Conservation (phyloP, 352 stramenopile genomes). For the Pythium phragmiticola region DNA sequence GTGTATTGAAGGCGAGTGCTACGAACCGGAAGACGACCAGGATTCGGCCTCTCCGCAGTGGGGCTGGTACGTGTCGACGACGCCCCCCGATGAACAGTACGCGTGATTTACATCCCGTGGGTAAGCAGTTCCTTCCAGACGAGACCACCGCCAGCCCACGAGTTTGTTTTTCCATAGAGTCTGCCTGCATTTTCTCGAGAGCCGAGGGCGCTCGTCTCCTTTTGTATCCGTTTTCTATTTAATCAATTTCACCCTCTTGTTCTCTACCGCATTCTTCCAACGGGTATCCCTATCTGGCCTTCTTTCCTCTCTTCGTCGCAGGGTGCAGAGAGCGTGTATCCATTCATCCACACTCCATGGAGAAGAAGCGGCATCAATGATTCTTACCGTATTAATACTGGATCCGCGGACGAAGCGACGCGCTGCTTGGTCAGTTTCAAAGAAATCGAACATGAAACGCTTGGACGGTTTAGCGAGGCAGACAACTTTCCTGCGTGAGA, state of each 20-base stretch:
- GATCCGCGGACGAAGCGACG: neutral
- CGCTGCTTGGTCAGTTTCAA: neutral
- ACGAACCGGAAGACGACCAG: conserved; percentile 33
- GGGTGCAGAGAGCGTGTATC: too few relatives aligned
- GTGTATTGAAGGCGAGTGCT: conserved; percentile 28
- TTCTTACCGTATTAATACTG: too few relatives aligned
- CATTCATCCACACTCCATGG: neutral
- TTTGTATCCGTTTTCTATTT: neutral
- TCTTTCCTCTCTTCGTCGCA: too few relatives aligned
- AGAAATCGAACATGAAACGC: neutral
- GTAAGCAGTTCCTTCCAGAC: too few relatives aligned
- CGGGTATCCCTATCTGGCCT: neutral
- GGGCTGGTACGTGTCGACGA: conserved; percentile 84
- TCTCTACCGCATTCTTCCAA: neutral
- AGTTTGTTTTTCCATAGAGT: conserved; percentile 11
- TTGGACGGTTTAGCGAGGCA: neutral
- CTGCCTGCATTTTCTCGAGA: neutral
- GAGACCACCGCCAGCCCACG: neutral
- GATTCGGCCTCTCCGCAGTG: conserved; percentile 59
- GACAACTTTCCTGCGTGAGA: neutral
- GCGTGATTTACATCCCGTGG: conserved; percentile 6
- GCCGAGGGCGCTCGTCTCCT: neutral
- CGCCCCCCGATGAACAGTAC: conserved; percentile 74
- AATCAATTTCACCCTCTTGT: neutral
- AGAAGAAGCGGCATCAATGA: too few relatives aligned